These are phyloP conservation scores for Eucalyptus guilfoylei DNA, from an alignment of 345 rosid species.

Conservation along the genomic window DNA sequence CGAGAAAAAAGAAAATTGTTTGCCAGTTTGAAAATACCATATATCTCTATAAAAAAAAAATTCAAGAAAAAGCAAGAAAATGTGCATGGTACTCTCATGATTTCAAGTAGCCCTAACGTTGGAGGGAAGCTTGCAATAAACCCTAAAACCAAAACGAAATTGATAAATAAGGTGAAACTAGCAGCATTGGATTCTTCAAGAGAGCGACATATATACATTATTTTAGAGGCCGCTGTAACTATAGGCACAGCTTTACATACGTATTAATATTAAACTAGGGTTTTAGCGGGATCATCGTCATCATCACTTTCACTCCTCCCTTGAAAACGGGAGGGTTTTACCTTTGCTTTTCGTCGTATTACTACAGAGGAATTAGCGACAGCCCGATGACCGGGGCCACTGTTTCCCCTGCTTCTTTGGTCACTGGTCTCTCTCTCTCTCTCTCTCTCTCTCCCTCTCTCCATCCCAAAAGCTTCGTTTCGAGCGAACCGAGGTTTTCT, in stretches of 20 bases:
- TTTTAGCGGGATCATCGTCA: not conserved
- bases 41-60: accelerated
- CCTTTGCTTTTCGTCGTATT: not conserved
- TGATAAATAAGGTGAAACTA: not conserved
- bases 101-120: not conserved
- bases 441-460: not conserved
- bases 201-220: not conserved
- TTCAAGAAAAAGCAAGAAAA: not conserved
- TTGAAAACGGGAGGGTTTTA: not conserved
- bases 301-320: not conserved
- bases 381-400: not conserved
- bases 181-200: not conserved
- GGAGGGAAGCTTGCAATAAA: not conserved
- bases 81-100: not conserved
- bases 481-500: not conserved
- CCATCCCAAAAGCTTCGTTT: not conserved
- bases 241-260: not conserved
- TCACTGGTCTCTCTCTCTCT: not conserved
- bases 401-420: not conserved
- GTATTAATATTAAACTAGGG: not conserved
- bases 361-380: not conserved
- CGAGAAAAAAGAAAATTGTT: not conserved
- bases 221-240: not conserved
- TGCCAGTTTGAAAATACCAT: not conserved
- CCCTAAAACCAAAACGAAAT: not conserved